A percentile compares a stretch with the other conserved stretches of the same genome.
Evolutionary conservation across 2,329 filamentous ascomycete genomes (phyloP).

Genomic region (Scopulariopsis brevicaulis): DNA sequence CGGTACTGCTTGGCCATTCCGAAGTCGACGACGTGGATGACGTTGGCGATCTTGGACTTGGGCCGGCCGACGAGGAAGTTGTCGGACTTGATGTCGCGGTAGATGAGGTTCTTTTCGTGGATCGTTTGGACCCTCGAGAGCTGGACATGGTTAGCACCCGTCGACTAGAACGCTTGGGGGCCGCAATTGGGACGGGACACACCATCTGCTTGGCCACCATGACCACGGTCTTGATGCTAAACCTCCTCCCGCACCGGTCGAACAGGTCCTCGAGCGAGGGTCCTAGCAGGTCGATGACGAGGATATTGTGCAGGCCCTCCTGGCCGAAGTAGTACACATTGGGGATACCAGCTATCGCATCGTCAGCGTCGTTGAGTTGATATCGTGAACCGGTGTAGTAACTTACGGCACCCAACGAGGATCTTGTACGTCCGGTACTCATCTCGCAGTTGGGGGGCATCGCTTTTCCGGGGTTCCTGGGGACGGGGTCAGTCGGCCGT

Average conservation of each 20-base stretch:
- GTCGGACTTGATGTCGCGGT: slow-evolving; percentile 98
- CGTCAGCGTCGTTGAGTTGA: slow-evolving; percentile 8
- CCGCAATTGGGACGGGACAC: slow-evolving; percentile 14
- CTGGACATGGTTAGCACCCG: slow-evolving; percentile 23
- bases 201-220: slow-evolving; percentile 99
- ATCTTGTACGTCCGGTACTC: slow-evolving; percentile 99
- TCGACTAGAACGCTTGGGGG: background rate
- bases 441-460: slow-evolving; percentile 93
- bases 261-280: slow-evolving; percentile 95
- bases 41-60: slow-evolving; percentile 86
- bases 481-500: background rate
- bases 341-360: slow-evolving; percentile 72
- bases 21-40: slow-evolving; percentile 98
- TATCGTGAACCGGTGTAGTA: background rate
- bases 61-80: slow-evolving; percentile 96
- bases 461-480: slow-evolving; percentile 97
- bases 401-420: slow-evolving; percentile 95
- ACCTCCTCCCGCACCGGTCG: slow-evolving; percentile 90
- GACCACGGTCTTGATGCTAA: slow-evolving; percentile 94
- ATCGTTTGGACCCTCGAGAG: slow-evolving; percentile 86
- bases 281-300: slow-evolving; percentile 92
- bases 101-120: slow-evolving; percentile 98
- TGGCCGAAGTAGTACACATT: slow-evolving; percentile 99
- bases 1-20: slow-evolving; percentile 99
- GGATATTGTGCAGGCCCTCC: slow-evolving; percentile 95